These are phyloP conservation scores for Cercospora nicotianae DNA, from an alignment of 2,329 filamentous ascomycete species.

Conservation along the genomic window DNA sequence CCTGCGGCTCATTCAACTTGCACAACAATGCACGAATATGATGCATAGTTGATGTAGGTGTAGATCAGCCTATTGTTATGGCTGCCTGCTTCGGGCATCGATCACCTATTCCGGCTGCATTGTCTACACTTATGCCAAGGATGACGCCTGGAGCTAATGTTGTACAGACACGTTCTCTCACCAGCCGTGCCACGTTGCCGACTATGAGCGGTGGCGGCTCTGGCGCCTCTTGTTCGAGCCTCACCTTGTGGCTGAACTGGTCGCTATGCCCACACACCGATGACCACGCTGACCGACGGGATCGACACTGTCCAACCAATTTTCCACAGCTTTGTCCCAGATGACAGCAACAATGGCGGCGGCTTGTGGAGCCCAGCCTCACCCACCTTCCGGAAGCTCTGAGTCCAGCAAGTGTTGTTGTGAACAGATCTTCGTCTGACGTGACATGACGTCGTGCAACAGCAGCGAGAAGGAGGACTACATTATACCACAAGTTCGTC, in stretches of 20 bases:
- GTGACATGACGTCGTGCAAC: constrained; percentile 16
- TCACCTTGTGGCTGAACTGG: background rate
- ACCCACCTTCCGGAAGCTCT: background rate
- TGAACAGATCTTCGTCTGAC: constrained; percentile 4
- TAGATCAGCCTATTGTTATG: background rate
- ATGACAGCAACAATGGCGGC: constrained; percentile 3
- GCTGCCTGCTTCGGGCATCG: background rate
- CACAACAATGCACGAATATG: background rate
- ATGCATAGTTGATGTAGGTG: background rate
- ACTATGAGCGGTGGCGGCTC: background rate
- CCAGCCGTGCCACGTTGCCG: constrained; percentile 2
- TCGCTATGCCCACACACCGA: background rate
- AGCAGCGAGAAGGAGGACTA: background rate
- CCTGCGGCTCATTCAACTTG: background rate
- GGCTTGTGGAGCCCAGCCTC: constrained; percentile 8
- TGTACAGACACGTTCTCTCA: background rate
- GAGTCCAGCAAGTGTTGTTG: background rate
- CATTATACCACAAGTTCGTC: background rate
- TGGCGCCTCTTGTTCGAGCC: background rate
- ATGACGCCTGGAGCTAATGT: background rate
- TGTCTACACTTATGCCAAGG: background rate
- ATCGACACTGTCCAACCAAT: constrained; percentile 5
- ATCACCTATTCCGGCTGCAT: background rate
- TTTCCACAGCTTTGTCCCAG: background rate
- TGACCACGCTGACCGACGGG: background rate